Percentiles rank a stretch among this genome's conserved stretches.
Evolutionary conservation across 225 moss, liverwort and hornwort species (phyloP).

Genomic region (Pleurozium schreberi): DNA sequence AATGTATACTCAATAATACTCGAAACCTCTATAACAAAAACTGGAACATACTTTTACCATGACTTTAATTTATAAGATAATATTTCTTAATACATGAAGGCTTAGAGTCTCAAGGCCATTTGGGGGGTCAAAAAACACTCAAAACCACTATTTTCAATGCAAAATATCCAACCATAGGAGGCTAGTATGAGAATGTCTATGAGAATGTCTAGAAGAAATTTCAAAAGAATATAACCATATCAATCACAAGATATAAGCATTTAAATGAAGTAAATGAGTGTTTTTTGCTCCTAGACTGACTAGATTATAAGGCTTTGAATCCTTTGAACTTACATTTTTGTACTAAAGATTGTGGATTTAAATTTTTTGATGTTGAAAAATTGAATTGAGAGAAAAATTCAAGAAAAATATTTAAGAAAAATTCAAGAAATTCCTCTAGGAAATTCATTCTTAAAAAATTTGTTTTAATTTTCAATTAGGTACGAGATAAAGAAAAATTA

Average conservation of each 20-base stretch:
- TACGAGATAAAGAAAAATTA: accelerated
- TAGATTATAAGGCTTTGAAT: neutral
- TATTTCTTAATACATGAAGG: neutral
- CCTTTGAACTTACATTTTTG: neutral
- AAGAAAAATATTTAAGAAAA: neutral
- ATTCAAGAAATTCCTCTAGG: too few relatives aligned
- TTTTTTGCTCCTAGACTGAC: neutral
- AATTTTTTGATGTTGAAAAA: neutral
- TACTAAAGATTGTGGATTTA: neutral
- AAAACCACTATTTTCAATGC: neutral
- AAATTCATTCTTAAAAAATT: neutral
- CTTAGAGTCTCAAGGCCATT: accelerated
- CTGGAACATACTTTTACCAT: too few relatives aligned
- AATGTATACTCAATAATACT: neutral
- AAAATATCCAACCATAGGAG: neutral
- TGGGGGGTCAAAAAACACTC: accelerated
- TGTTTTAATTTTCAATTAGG: accelerated
- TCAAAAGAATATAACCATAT: neutral
- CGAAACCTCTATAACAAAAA: neutral
- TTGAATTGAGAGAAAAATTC: neutral
- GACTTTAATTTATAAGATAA: neutral
- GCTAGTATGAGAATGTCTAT: neutral
- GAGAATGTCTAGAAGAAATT: neutral
- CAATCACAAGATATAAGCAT: neutral
- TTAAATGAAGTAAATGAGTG: neutral